Percentiles rank a stretch among this genome's conserved stretches.
Conservation (phyloP, 1,284 basidiomycete species). For the Phlebopus sp. region DNA sequence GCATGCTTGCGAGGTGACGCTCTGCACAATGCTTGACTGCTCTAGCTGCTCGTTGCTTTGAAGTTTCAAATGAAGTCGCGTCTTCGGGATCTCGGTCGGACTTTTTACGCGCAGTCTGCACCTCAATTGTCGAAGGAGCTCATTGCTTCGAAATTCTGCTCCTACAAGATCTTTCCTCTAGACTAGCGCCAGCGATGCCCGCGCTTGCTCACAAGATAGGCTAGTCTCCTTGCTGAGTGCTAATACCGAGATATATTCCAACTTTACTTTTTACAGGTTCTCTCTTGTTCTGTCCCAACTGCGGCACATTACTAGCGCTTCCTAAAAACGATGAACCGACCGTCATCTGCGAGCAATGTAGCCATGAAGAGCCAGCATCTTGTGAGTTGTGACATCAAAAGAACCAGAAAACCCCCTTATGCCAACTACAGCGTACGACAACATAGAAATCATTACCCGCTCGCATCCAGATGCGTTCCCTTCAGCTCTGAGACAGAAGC, state of each 20-base stretch:
- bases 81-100: no score
- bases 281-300: constrained; percentile 90
- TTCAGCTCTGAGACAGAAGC: constrained; percentile 81
- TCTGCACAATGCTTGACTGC: no score
- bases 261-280: constrained; percentile 56
- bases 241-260: not conserved
- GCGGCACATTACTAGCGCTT: constrained; percentile 85
- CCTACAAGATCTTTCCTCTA: no score
- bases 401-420: constrained; percentile 2
- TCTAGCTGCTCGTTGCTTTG: no score
- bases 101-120: no score
- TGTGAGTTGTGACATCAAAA: constrained; percentile 51
- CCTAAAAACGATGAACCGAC: constrained; percentile 76
- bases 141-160: no score
- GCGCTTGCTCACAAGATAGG: constrained; percentile 29
- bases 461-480: constrained; percentile 96
- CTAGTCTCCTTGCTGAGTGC: constrained; percentile 8
- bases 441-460: constrained; percentile 85
- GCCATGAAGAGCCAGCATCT: constrained; percentile 79
- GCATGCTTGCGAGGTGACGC: no score
- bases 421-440: constrained; percentile 77
- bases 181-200: constrained; percentile 6
- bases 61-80: no score
- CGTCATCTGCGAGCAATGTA: constrained; percentile 88
- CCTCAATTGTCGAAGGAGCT: no score